These are phyloP conservation scores for Rhodosporidiobolus sp. DNA, from an alignment of 768 basidiomycete species.

Conservation along the genomic window DNA sequence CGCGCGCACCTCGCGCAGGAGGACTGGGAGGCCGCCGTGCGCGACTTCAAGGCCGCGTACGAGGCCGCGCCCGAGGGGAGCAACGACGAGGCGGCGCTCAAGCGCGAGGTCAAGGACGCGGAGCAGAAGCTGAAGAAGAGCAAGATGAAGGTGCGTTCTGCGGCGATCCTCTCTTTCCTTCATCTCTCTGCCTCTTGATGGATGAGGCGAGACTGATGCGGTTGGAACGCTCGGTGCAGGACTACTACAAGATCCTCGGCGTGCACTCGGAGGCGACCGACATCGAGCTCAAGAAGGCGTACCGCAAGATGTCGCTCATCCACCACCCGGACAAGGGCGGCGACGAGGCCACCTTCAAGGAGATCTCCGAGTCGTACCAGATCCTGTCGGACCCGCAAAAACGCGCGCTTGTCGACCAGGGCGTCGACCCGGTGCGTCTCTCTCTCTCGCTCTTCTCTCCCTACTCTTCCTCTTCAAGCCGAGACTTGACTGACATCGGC, in stretches of 20 bases:
- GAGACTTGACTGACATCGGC: no score
- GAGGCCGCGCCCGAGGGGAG: constrained; percentile 62
- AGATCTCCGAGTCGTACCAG: constrained; percentile 69
- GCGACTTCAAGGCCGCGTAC: constrained; percentile 75
- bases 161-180: constrained; percentile 58
- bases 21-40: constrained; percentile 65
- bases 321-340: constrained; percentile 63
- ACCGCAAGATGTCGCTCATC: constrained; percentile 56
- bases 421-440: constrained; percentile 39
- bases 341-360: constrained; percentile 92
- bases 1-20: constrained; percentile 73
- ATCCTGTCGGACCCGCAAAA: constrained; percentile 70
- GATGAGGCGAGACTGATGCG: no score
- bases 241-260: constrained; percentile 47
- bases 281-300: constrained; percentile 67
- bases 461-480: no score
- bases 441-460: no score
- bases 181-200: no score
- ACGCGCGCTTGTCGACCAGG: constrained; percentile 40
- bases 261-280: constrained; percentile 47
- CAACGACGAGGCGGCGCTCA: constrained; percentile 61
- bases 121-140: constrained; percentile 77
- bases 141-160: constrained; percentile 70
- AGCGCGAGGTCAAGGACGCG: constrained; percentile 69
- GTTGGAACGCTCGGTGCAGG: constrained; percentile 6